phyloP scores from a whole-genome alignment of 2,329 filamentous ascomycete species.

The Zymoseptoria tritici region DNA sequence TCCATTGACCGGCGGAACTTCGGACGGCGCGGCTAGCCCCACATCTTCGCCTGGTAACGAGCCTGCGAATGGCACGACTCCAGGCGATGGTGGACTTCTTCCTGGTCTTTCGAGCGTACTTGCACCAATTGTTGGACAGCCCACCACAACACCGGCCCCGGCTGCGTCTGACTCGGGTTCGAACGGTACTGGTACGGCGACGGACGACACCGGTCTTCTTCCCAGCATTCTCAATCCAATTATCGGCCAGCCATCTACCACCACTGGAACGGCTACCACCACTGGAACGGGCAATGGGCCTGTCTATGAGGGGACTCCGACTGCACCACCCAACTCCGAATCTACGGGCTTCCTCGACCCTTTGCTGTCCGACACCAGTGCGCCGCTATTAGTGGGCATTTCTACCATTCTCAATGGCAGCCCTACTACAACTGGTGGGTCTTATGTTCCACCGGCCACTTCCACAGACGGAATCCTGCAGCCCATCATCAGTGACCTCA shows the following conservation, averaged over 20 bases:
- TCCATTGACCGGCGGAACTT: background rate
- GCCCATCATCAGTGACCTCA: background rate
- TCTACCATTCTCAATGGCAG: constrained; percentile 24
- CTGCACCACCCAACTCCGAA: background rate
- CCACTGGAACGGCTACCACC: background rate
- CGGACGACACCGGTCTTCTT: background rate
- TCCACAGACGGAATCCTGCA: background rate
- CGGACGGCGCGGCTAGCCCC: too few relatives aligned
- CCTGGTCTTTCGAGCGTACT: background rate
- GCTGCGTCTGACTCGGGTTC: background rate
- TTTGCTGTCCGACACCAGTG: constrained; percentile 5
- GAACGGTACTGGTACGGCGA: background rate
- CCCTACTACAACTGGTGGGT: background rate
- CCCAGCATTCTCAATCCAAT: background rate
- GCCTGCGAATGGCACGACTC: background rate
- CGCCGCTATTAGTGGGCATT: constrained; percentile 28
- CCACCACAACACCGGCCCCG: background rate
- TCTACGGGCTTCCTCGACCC: background rate
- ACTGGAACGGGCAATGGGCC: background rate
- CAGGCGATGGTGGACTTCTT: background rate
- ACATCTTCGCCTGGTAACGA: background rate
- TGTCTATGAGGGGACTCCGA: background rate
- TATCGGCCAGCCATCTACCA: background rate
- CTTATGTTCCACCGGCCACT: background rate
- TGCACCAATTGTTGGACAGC: background rate